phyloP scores from a whole-genome alignment of 176 grass and related monocot species.

The Cenchrus purpureus region DNA sequence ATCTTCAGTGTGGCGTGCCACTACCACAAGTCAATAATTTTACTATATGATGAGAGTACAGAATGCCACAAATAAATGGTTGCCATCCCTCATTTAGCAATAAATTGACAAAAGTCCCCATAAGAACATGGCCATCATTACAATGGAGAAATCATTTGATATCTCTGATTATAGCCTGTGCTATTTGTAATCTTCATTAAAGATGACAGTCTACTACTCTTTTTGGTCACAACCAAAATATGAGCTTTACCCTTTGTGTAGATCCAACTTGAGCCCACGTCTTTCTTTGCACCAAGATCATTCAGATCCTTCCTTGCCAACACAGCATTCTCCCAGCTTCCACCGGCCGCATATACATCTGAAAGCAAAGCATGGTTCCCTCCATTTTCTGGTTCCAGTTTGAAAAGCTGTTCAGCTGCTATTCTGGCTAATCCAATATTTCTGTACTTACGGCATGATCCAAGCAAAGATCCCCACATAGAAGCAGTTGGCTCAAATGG shows the following conservation, averaged over 20 bases:
- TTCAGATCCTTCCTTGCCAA: slow-evolving; percentile 61
- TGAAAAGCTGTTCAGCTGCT: slow-evolving; percentile 67
- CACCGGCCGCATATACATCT: slow-evolving; percentile 64
- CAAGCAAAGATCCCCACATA: slow-evolving; percentile 73
- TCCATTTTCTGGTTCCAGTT: slow-evolving; percentile 69
- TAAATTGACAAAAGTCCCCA: slow-evolving; percentile 55
- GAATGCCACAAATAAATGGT: slow-evolving; percentile 30
- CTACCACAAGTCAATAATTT: slow-evolving; percentile 37
- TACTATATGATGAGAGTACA: slow-evolving; percentile 39
- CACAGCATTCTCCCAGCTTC: slow-evolving; percentile 61
- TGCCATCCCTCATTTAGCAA: slow-evolving; percentile 7
- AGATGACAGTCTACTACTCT: slow-evolving; percentile 55
- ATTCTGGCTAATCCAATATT: slow-evolving; percentile 56
- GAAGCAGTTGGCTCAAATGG: slow-evolving; percentile 46
- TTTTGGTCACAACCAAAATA: slow-evolving; percentile 46
- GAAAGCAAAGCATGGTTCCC: slow-evolving; percentile 72
- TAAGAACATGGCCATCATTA: slow-evolving; percentile 51
- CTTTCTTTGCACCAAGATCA: slow-evolving; percentile 61
- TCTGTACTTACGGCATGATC: slow-evolving; percentile 57
- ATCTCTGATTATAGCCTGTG: slow-evolving; percentile 50
- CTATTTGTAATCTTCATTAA: slow-evolving; percentile 40
- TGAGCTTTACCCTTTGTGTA: slow-evolving; percentile 52
- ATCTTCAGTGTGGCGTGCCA: slow-evolving; percentile 26
- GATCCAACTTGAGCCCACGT: slow-evolving; percentile 69
- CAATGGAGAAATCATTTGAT: slow-evolving; percentile 52